Evolutionary conservation across 768 basidiomycete genomes (phyloP).

Genomic region (Trametes cingulata): DNA sequence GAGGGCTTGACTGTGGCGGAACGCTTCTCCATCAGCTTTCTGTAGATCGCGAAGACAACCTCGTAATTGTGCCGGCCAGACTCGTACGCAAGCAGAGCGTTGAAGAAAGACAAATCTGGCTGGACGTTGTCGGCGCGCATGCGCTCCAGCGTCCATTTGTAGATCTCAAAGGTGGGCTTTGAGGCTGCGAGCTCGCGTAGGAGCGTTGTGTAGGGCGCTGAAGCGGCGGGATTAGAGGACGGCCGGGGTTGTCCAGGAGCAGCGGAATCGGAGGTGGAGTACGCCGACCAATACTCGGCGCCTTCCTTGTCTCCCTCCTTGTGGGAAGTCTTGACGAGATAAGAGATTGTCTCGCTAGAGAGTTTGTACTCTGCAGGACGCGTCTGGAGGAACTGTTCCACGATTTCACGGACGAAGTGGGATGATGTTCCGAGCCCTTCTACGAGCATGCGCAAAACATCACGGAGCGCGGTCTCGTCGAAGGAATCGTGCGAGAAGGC

Average conservation of each 20-base stretch:
- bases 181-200: conserved; percentile 38
- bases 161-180: conserved; percentile 25
- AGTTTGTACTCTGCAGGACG: conserved; percentile 15
- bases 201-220: conserved; percentile 40
- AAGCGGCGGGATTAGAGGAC: conserved; percentile 29
- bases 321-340: conserved; percentile 31
- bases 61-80: conserved; percentile 33
- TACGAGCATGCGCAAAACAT: conserved; percentile 41
- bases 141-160: conserved; percentile 32
- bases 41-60: conserved; percentile 47
- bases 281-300: conserved; percentile 33
- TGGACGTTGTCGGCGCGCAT: conserved; percentile 41
- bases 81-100: conserved; percentile 47
- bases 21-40: conserved; percentile 37
- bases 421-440: conserved; percentile 23
- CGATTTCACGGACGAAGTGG: conserved; percentile 19
- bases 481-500: conserved; percentile 22
- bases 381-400: conserved; percentile 12
- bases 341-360: conserved; percentile 17
- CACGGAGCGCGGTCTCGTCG: conserved; percentile 20
- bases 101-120: conserved; percentile 47
- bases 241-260: conserved; percentile 23
- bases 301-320: conserved; percentile 34
- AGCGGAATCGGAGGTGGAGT: conserved; percentile 10
- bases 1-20: conserved; percentile 40